Conservation (phyloP, 2,329 filamentous ascomycete species). For the Ophiocordyceps sinensis region DNA sequence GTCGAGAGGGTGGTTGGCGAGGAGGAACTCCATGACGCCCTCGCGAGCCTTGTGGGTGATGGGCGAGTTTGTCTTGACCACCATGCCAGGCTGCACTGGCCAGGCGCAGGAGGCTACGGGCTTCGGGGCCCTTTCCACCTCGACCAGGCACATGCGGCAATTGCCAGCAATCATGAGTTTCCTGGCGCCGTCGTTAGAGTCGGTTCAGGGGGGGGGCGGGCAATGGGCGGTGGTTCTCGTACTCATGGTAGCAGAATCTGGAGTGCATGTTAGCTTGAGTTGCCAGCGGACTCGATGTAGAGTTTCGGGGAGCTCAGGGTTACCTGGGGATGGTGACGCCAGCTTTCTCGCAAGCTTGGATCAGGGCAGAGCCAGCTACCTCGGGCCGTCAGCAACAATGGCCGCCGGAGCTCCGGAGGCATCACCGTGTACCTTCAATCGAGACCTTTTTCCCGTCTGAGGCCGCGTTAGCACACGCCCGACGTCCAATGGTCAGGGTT, state of each 20-base stretch:
- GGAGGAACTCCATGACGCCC: constrained; percentile 96
- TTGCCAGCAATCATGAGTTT: constrained; percentile 99
- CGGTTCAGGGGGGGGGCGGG: constrained; percentile 10
- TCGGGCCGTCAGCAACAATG: constrained; percentile 20
- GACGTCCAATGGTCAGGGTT: constrained; percentile 14
- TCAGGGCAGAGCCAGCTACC: constrained; percentile 85
- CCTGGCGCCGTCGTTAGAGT: constrained; percentile 37
- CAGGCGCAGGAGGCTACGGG: constrained; percentile 96
- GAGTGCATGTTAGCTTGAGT: constrained; percentile 15
- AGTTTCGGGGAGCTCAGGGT: constrained; percentile 11
- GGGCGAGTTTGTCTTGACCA: constrained; percentile 95
- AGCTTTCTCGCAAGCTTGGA: constrained; percentile 98
- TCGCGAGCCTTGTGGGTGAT: constrained; percentile 95
- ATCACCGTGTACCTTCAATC: constrained; percentile 62
- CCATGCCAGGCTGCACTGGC: constrained; percentile 97
- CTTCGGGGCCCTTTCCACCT: constrained; percentile 93
- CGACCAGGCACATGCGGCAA: constrained; percentile 98
- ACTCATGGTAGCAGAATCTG: constrained; percentile 99
- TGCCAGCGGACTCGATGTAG: not conserved
- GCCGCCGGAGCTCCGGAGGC: constrained; percentile 5
- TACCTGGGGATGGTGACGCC: constrained; percentile 78
- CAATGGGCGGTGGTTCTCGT: constrained; percentile 23
- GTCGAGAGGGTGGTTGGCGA: constrained; percentile 92
- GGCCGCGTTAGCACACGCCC: constrained; percentile 16
- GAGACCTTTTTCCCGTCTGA: constrained; percentile 95